phyloP scores from a whole-genome alignment of 1,284 basidiomycete genomes.

The Cryptococcus neoformans region DNA sequence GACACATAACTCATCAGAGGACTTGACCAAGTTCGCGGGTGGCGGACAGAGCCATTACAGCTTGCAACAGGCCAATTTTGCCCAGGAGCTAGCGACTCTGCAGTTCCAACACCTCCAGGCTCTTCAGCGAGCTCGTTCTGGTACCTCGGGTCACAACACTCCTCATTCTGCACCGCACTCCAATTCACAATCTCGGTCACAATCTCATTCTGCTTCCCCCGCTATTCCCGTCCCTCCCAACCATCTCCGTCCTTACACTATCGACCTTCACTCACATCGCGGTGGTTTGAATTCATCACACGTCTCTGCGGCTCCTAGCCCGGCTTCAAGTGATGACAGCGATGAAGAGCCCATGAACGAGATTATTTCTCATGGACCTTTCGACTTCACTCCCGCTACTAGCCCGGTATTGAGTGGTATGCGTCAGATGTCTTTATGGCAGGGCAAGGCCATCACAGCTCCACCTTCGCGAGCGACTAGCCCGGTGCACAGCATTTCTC shows the following conservation, averaged over 20 bases:
- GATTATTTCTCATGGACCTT: constrained; percentile 15
- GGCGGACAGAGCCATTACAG: constrained; percentile 23
- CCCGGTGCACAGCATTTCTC: constrained; percentile 34
- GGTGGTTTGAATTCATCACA: constrained; percentile 34
- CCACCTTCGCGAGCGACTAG: constrained; percentile 41
- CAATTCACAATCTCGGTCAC: constrained; percentile 1
- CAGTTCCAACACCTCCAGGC: constrained; percentile 35
- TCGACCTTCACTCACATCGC: constrained; percentile 37
- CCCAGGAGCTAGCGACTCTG: constrained; percentile 17
- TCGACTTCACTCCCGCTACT: constrained; percentile 53
- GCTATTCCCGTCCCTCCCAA: constrained; percentile 4
- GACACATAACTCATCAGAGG: constrained; percentile 17
- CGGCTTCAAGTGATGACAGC: constrained; percentile 42
- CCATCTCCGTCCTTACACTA: constrained; percentile 39
- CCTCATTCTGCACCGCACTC: not conserved
- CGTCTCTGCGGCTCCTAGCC: constrained; percentile 41
- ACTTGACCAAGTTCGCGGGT: constrained; percentile 19
- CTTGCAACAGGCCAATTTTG: constrained; percentile 33
- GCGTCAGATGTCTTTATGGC: constrained; percentile 54
- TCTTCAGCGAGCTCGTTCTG: constrained; percentile 21
- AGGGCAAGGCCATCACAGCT: constrained; percentile 42
- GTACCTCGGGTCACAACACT: not conserved
- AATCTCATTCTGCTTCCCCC: constrained; percentile 7
- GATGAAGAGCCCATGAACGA: constrained; percentile 43
- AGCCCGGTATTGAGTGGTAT: constrained; percentile 81